These are phyloP conservation scores for Metroxylon sagu DNA, from an alignment of 176 grass and related monocot genomes.

Conservation along the genomic window DNA sequence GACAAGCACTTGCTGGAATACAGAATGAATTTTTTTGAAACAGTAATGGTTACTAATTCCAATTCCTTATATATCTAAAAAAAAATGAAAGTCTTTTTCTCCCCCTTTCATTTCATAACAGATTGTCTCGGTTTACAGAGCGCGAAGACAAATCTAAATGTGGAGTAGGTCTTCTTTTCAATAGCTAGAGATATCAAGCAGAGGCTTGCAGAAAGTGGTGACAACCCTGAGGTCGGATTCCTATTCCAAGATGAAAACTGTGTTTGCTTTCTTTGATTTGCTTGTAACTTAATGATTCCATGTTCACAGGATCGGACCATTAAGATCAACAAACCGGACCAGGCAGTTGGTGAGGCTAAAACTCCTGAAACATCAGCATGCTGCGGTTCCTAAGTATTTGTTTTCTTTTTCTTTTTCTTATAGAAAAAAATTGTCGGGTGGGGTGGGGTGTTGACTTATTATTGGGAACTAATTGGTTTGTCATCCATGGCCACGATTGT, in stretches of 20 bases:
- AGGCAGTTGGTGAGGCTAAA: conserved; percentile 14
- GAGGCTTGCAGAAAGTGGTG: conserved; percentile 54
- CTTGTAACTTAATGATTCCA: not conserved
- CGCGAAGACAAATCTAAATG: conserved; percentile 78
- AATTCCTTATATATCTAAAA: too few species aligned
- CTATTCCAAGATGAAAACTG: too few species aligned
- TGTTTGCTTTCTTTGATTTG: too few species aligned
- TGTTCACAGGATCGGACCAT: conserved; percentile 36
- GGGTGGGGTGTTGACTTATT: too few species aligned
- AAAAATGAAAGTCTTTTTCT: too few species aligned
- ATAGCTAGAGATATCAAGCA: conserved; percentile 66
- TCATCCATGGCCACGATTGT: not conserved
- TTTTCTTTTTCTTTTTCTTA: too few species aligned
- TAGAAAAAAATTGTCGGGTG: too few species aligned
- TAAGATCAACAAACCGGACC: conserved; percentile 30
- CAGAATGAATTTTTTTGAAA: conserved; percentile 77
- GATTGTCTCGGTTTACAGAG: conserved; percentile 22
- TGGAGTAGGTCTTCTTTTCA: conserved; percentile 74
- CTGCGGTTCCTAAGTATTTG: conserved; percentile 30
- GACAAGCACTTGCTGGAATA: conserved; percentile 78
- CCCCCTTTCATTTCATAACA: too few species aligned
- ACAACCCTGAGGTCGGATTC: conserved; percentile 24
- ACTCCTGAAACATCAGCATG: conserved; percentile 34
- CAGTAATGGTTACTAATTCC: conserved; percentile 19
- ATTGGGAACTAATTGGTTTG: too few species aligned